Conservation (phyloP, 352 stramenopile genomes). For the Phytophthora cajani region DNA sequence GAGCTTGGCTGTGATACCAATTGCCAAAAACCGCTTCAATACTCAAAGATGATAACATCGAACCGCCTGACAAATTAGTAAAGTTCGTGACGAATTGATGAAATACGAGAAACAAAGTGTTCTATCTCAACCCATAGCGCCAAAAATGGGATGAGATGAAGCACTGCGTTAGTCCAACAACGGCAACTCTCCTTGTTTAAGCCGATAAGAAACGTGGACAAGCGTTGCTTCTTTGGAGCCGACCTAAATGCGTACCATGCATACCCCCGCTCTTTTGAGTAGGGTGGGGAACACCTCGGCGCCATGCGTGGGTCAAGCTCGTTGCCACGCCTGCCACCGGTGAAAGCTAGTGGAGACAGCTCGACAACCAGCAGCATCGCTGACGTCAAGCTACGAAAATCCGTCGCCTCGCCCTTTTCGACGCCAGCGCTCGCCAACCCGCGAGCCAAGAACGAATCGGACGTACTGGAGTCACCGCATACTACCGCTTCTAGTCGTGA, state of each 20-base stretch:
- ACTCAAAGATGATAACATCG: not conserved
- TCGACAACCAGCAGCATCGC: not conserved
- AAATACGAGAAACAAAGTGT: not conserved
- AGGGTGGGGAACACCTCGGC: not conserved
- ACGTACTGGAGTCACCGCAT: constrained; percentile 1
- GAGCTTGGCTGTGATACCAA: not conserved
- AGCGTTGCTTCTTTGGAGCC: not conserved
- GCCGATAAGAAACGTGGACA: not conserved
- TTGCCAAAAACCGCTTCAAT: not conserved
- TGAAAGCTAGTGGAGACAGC: constrained; percentile 6
- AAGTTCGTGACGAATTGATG: not conserved
- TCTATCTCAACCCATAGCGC: not conserved
- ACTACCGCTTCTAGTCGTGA: not conserved
- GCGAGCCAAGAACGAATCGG: not conserved
- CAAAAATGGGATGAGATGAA: not conserved
- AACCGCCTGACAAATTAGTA: not conserved
- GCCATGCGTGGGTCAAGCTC: constrained; percentile 19
- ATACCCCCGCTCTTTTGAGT: not conserved
- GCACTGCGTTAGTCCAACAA: not conserved
- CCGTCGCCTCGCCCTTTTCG: constrained; percentile 19
- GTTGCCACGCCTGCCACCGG: constrained; percentile 18
- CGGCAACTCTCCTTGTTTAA: not conserved
- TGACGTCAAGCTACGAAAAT: not conserved
- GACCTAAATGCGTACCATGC: constrained; percentile 1
- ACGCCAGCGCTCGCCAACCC: constrained; percentile 1